These are phyloP conservation scores for Trichoderma brevicompactum DNA, from an alignment of 2,329 filamentous ascomycete species.

Conservation along the genomic window DNA sequence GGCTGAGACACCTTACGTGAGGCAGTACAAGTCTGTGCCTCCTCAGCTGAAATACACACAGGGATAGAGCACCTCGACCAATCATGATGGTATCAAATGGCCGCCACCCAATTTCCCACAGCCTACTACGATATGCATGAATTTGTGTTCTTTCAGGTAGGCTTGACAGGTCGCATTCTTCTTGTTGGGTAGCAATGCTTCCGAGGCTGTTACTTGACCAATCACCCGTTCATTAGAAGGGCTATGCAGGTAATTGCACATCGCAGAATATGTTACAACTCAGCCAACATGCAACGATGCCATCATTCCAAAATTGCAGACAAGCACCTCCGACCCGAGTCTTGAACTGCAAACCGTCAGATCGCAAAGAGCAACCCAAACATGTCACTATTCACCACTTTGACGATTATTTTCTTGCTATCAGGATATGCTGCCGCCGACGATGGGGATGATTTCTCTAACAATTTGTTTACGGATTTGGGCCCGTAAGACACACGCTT, in stretches of 20 bases:
- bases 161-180: too few relatives aligned
- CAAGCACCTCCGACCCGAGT: background rate
- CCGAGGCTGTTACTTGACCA: too few relatives aligned
- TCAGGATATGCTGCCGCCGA: slow-evolving; percentile 1
- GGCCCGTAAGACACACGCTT: slow-evolving; percentile 18
- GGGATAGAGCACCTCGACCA: background rate
- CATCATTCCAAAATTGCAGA: background rate
- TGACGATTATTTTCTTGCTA: background rate
- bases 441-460: slow-evolving; percentile 34
- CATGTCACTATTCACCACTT: background rate
- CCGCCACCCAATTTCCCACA: background rate
- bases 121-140: too few relatives aligned
- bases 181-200: too few relatives aligned
- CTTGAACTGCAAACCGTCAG: background rate
- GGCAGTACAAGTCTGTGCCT: background rate
- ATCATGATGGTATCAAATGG: background rate
- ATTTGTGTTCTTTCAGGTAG: too few relatives aligned
- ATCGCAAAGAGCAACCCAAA: background rate
- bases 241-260: too few relatives aligned
- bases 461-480: slow-evolving; percentile 33
- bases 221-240: too few relatives aligned
- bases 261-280: too few relatives aligned
- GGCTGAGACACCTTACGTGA: background rate
- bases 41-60: background rate
- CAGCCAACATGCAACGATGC: too few relatives aligned